Evolutionary conservation across 495 filamentous ascomycete species (phyloP).

Genomic region (Ascobolus immersus): DNA sequence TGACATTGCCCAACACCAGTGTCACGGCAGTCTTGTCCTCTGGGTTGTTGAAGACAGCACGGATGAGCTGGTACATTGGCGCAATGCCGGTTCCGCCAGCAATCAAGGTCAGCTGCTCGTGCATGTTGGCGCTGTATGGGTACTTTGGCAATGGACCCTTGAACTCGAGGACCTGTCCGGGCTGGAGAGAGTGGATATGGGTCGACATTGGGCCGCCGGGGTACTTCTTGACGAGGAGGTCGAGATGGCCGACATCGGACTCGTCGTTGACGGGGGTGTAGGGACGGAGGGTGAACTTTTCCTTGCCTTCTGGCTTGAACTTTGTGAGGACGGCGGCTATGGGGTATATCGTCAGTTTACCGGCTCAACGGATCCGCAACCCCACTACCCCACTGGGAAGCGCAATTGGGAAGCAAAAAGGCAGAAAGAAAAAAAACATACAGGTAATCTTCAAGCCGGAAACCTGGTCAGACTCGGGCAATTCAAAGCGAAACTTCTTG

Average conservation of each 20-base stretch:
- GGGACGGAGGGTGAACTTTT: constrained; percentile 66
- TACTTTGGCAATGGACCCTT: constrained; percentile 95
- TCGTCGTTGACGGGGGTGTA: constrained; percentile 85
- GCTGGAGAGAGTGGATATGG: constrained; percentile 59
- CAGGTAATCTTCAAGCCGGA: constrained; percentile 59
- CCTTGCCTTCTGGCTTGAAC: constrained; percentile 47
- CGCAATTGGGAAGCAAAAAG: not conserved
- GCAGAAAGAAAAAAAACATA: constrained; percentile 12
- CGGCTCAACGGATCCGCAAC: not conserved
- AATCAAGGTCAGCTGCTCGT: constrained; percentile 72
- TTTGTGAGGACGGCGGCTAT: constrained; percentile 60
- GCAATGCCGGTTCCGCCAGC: constrained; percentile 54
- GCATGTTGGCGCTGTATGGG: constrained; percentile 75
- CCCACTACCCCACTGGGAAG: not conserved
- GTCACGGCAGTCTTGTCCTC: constrained; percentile 92
- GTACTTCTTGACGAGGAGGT: constrained; percentile 80
- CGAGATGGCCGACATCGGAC: constrained; percentile 51
- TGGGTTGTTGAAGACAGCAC: constrained; percentile 81
- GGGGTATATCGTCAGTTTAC: no score
- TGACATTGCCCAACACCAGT: constrained; percentile 69
- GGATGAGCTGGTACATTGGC: constrained; percentile 43
- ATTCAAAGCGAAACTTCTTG: constrained; percentile 59
- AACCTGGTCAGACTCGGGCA: constrained; percentile 60
- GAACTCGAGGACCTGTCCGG: constrained; percentile 56
- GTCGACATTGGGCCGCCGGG: constrained; percentile 71